Base-by-base conservation (phyloP, 805 yeast genomes). In the Saturnispora bothae region DNA sequence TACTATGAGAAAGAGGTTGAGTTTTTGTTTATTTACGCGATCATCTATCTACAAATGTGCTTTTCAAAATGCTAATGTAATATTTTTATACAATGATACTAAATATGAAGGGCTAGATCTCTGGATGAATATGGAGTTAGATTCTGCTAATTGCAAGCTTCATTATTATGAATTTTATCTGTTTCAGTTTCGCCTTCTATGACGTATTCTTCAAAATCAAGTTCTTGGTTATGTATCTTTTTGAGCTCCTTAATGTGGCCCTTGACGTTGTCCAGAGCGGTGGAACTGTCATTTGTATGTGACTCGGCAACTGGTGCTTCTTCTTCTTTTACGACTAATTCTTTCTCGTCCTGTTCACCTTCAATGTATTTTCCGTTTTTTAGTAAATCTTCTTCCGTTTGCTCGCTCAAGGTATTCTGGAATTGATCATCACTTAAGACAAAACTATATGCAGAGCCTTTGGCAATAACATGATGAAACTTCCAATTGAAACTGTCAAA, bases 401-500 rank as follows among this genome's bases (percentile, higher is more conserved):
- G 36, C 4, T 35, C 29, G 5, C 30, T 38, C 10, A 53, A 27
- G 3, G 45, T 50, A 21, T 42, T 42, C 2, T 21, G 25, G 19
- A 56, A 48, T 23, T 49, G 52, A 10, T 52, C 51, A 12, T 47
- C 51, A 20, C 49, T 40, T 10, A 57, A 23, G n/a, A 46, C 40
- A 40, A 57, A 57, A 3, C 50, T 41, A 37, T 57, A 57, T 35
- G 56, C 61, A 23, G 48, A 52, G 17, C 44, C 38, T 6, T 41
- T 28, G 20, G 63, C 70, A 27, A 56, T 44, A 4, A 71, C 69
- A 41, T 68, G 58, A 49, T 81, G 79, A 38, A 80, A 64, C 1
- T 82, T 79, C 94, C 94, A 82, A 0, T 92, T 88, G 51, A 82
- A 81, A 30, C 83, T 71, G 40, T 61, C 63, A 31, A 54, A 55